phyloP scores from a whole-genome alignment of 2,329 filamentous ascomycete genomes.

The Karstenula rhodostoma region DNA sequence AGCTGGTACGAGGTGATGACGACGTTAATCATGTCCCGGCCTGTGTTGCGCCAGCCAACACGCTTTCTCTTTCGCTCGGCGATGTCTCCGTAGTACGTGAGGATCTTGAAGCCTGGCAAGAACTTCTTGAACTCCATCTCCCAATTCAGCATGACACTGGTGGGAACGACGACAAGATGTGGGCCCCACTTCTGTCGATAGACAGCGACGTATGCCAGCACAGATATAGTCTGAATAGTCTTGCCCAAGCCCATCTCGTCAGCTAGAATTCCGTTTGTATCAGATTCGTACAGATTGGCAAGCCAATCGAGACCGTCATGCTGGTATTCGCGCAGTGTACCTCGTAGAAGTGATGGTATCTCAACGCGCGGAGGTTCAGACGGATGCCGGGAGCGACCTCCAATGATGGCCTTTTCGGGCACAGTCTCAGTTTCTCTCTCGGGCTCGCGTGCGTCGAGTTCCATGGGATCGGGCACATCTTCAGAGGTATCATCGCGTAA shows the following conservation, averaged over 20 bases:
- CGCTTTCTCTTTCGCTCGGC: conserved; percentile 93
- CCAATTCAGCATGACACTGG: conserved; percentile 99
- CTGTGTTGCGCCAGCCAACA: conserved; percentile 90
- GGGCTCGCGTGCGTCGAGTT: conserved; percentile 26
- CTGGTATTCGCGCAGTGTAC: conserved; percentile 92
- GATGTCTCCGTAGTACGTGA: conserved; percentile 94
- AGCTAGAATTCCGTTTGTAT: conserved; percentile 93
- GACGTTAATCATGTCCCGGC: conserved; percentile 82
- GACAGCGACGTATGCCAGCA: conserved; percentile 91
- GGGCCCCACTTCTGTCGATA: conserved; percentile 93
- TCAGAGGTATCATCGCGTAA: conserved; percentile 21
- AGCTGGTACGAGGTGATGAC: conserved; percentile 98
- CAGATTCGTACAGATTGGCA: conserved; percentile 87
- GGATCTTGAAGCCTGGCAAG: conserved; percentile 95
- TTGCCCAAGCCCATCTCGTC: conserved; percentile 99
- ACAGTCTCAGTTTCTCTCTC: conserved; percentile 25
- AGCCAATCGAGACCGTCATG: conserved; percentile 98
- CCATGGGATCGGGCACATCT: conserved; percentile 14
- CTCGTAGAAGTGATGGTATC: conserved; percentile 73
- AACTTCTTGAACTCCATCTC: conserved; percentile 99
- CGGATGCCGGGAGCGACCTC: conserved; percentile 34
- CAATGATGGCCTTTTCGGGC: conserved; percentile 25
- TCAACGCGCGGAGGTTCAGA: conserved; percentile 45
- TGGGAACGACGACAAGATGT: conserved; percentile 94
- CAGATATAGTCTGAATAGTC: conserved; percentile 95